These are phyloP conservation scores for Gastrolobium bilobum DNA, from an alignment of 306 rosid species.

Conservation along the genomic window DNA sequence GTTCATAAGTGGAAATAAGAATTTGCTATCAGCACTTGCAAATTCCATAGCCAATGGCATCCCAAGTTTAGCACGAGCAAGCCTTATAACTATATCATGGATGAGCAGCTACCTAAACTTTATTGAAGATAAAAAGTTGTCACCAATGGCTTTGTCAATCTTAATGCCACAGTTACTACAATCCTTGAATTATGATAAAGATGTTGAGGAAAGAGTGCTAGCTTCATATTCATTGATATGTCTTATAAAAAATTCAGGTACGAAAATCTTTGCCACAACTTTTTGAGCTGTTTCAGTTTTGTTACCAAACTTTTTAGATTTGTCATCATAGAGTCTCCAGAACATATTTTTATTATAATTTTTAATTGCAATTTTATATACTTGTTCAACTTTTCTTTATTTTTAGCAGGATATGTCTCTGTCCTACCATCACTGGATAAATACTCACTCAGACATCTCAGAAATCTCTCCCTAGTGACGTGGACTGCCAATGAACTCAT, in stretches of 20 bases:
- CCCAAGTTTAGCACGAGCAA: conserved; percentile 73
- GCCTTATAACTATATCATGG: conserved; percentile 81
- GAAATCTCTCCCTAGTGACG: conserved; percentile 78
- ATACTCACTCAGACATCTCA: conserved; percentile 63
- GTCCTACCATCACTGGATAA: conserved; percentile 48
- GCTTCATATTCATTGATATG: conserved; percentile 75
- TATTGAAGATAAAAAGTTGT: conserved; percentile 55
- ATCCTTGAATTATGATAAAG: conserved; percentile 67
- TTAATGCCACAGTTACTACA: conserved; percentile 63
- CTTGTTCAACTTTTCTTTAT: conserved; percentile 12
- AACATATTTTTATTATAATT: conserved; percentile 22
- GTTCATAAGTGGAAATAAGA: conserved; percentile 63
- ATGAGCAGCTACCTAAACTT: conserved; percentile 64
- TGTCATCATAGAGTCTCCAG: not conserved
- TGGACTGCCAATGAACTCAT: conserved; percentile 86
- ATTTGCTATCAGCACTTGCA: conserved; percentile 71
- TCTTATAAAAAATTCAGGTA: conserved; percentile 73
- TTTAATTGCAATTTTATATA: not conserved
- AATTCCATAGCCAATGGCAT: conserved; percentile 66
- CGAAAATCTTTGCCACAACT: conserved; percentile 2
- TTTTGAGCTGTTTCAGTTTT: conserved; percentile 4
- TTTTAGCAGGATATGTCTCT: conserved; percentile 53
- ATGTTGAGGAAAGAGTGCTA: conserved; percentile 82
- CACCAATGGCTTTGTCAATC: conserved; percentile 61
- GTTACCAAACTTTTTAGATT: not conserved